Base-by-base conservation (phyloP, 2,329 filamentous ascomycete genomes). In the Domatiomyces catenatus region DNA sequence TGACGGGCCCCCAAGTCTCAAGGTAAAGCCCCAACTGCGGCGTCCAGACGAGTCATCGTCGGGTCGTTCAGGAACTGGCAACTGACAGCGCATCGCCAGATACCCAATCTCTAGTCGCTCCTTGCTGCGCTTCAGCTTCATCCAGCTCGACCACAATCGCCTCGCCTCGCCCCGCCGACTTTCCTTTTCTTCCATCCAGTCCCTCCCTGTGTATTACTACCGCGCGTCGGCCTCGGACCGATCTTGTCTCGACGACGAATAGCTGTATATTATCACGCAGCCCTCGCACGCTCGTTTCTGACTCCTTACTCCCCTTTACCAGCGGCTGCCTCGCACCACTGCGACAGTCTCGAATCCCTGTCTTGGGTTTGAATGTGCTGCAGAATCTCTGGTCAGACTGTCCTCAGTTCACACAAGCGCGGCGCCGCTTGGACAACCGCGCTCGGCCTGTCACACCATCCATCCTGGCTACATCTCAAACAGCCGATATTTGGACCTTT, bases 1-100 rank as follows among this genome's bases (percentile, higher is more conserved):
- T 39, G 32, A 39, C 49, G 50, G 42, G 46, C 44, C 45, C 47
- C 39, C 54, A 50, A 50, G 52, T 47, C 49, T 28, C 46, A 48
- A 46, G 51, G 48, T 53, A 52, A 15, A 15, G 10, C 32, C 32
- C 32, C 15, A 39, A 15, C 32, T 39, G 5, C 32, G 10, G 32
- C 4, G 32, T 39, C 32, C 32, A 15, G 32, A 39, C 32, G 32
- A 39, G 32, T 15, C 10, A 15, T 15, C 32, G 32, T 39, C 32
- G 15, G 10, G 32, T 39, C 32, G 3, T 15, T 39, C 32, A 39
- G 32, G 32, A 39, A 39, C 32, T 39, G 32, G 12, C 32, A 15
- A 39, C 32, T 39, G 32, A 39, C 32, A 39, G 15, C 32, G 32
- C 32, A 39, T 39, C 32, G 32, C 32, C 32, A 39, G 32, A 39